phyloP scores from a whole-genome alignment of 2,329 filamentous ascomycete genomes.

The Colletotrichum sp. region DNA sequence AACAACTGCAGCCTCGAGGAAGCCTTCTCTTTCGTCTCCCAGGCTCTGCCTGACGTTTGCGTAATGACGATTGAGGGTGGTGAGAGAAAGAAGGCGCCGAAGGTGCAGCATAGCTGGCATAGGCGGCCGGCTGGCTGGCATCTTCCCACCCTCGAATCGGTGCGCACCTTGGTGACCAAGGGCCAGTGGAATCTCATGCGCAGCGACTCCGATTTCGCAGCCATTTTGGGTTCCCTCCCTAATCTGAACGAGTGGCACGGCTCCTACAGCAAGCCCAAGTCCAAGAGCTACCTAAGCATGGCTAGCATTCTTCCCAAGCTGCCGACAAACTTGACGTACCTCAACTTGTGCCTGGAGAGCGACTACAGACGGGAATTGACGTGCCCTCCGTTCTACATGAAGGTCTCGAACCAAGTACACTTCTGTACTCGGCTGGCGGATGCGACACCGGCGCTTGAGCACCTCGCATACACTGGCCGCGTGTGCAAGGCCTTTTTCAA shows the following conservation, averaged over 20 bases:
- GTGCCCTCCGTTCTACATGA: constrained; percentile 65
- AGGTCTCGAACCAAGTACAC: constrained; percentile 64
- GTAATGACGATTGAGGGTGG: constrained; percentile 79
- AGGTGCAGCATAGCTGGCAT: constrained; percentile 47
- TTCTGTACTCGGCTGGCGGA: constrained; percentile 65
- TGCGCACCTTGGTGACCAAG: constrained; percentile 73
- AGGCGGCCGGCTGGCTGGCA: constrained; percentile 32
- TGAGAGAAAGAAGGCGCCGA: constrained; percentile 76
- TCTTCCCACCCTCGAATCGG: constrained; percentile 55
- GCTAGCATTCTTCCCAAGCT: constrained; percentile 65
- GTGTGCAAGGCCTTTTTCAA: constrained; percentile 75
- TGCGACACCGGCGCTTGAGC: constrained; percentile 66
- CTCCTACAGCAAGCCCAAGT: constrained; percentile 75
- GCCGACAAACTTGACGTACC: constrained; percentile 62
- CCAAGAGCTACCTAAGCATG: constrained; percentile 75
- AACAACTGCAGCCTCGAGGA: constrained; percentile 75
- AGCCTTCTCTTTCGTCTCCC: constrained; percentile 67
- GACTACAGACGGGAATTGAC: constrained; percentile 71
- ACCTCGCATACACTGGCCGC: constrained; percentile 74
- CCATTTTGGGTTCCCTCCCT: constrained; percentile 67
- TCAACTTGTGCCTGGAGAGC: constrained; percentile 74
- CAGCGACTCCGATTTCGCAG: constrained; percentile 63
- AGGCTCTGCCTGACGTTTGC: constrained; percentile 63
- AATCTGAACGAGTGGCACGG: constrained; percentile 67
- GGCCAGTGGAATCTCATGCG: constrained; percentile 81